These are phyloP conservation scores for Trichosporon faecale DNA, from an alignment of 1,284 basidiomycete genomes.

Conservation along the genomic window DNA sequence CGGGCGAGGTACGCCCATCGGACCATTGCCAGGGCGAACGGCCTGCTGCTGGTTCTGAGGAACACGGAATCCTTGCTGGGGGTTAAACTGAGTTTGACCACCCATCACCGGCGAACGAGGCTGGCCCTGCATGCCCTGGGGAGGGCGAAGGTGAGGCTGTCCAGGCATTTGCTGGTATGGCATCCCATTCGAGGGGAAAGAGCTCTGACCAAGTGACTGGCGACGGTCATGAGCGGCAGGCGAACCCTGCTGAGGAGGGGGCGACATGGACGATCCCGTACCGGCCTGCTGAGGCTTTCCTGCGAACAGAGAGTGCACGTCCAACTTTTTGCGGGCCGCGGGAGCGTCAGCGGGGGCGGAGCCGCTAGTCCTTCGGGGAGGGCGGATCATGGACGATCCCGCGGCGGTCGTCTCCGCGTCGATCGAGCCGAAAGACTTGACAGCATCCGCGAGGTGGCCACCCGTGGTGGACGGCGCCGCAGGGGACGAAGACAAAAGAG, in stretches of 20 bases:
- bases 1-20: conserved; percentile 18
- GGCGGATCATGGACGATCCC: conserved; percentile 39
- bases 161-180: conserved; percentile 24
- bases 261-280: conserved; percentile 21
- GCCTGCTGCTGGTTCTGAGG: conserved; percentile 22
- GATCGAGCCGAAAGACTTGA: conserved; percentile 75
- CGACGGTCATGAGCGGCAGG: conserved; percentile 32
- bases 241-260: conserved; percentile 24
- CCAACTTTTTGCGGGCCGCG: conserved; percentile 27
- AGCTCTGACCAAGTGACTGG: conserved; percentile 32
- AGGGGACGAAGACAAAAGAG: conserved; percentile 51
- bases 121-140: conserved; percentile 31
- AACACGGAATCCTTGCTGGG: conserved; percentile 37
- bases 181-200: conserved; percentile 32
- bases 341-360: conserved; percentile 24
- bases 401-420: conserved; percentile 55
- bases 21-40: conserved; percentile 20
- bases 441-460: conserved; percentile 52
- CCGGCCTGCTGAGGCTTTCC: conserved; percentile 37
- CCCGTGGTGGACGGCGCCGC: conserved; percentile 52
- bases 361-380: conserved; percentile 39
- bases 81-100: conserved; percentile 24
- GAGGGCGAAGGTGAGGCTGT: conserved; percentile 35
- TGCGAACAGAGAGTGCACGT: conserved; percentile 43
- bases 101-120: conserved; percentile 38